Evolutionary conservation across 140 eudicot genomes (phyloP), one percentile per base, ranked within the genome.

Genomic region (Oenanthe javanica): DNA sequence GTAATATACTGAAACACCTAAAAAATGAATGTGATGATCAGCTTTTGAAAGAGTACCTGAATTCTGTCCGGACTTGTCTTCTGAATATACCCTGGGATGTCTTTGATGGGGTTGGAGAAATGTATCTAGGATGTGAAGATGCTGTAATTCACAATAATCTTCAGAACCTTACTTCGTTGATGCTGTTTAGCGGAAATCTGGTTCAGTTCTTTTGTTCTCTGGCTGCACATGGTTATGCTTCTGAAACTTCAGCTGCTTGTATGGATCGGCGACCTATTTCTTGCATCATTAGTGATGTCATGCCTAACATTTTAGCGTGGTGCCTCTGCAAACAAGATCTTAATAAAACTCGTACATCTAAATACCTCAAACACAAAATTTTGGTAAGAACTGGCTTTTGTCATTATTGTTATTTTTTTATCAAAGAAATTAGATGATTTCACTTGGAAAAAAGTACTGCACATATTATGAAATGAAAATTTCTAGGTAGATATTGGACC

Each of bases 171-270:
- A 75, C 64, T 77, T 79, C 85, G 48, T 67, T 51, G 43, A 69
- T 79, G 50, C 66, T 86, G 72, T 90, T 90, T 76, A 57, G 77
- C 42, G 98, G 96, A 72, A 76, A 81, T 86, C 83, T 90, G 79
- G 77, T 90, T 85, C 96, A 89, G 89, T 81, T 92, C 75, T 81
- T 90, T 57, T 90, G 95, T 84, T 89, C 98, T 1, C 76, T 89
- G 81, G 91, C 85, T 73, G 79, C 81, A 1, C 82, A 59, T 19
- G 75, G 80, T 82, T 74, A 79, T 78, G 51, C 9, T 12, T 25
- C 36, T 8, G 86, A 84, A 79, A 85, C 82, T 78, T 81, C 42
- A 71, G 80, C 43, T 80, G 82, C 52, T 77, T 80, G 55, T 75
- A 49, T 49, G 38, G 31, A 77, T 3, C 72, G 83, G 72, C 76